Conservation (phyloP, 2,329 filamentous ascomycete genomes). For the Diaporthe velutina region DNA sequence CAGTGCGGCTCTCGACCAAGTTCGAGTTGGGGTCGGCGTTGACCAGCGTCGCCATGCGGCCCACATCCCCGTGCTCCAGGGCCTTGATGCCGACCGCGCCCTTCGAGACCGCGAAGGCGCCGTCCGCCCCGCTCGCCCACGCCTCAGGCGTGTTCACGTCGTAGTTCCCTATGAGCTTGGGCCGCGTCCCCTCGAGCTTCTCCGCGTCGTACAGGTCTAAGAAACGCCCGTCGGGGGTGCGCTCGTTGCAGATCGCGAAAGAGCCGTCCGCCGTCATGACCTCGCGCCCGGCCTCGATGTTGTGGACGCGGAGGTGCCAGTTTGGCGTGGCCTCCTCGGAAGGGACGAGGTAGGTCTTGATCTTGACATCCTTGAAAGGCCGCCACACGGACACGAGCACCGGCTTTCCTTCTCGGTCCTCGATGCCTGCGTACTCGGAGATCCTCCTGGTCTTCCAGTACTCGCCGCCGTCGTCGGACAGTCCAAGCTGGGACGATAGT, state of each 20-base stretch:
- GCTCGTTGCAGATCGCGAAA: conserved; percentile 75
- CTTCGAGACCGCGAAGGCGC: conserved; percentile 69
- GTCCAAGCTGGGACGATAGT: conserved; percentile 79
- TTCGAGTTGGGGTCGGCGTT: conserved; percentile 86
- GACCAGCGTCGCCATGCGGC: conserved; percentile 73
- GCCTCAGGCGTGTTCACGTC: conserved; percentile 67
- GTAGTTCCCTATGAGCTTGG: conserved; percentile 72
- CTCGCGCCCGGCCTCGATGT: conserved; percentile 69
- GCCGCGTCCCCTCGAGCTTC: conserved; percentile 63
- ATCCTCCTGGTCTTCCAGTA: conserved; percentile 82
- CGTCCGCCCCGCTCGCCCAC: conserved; percentile 62
- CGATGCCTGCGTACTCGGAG: conserved; percentile 74
- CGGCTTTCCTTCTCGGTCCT: conserved; percentile 63
- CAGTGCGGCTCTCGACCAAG: conserved; percentile 77
- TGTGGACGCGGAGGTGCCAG: conserved; percentile 79
- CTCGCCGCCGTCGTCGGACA: conserved; percentile 83
- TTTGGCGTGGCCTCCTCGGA: conserved; percentile 69
- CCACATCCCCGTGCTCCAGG: conserved; percentile 60
- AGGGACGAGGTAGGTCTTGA: conserved; percentile 75
- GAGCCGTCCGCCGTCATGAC: conserved; percentile 81
- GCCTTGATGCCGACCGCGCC: conserved; percentile 70
- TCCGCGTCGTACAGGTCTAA: conserved; percentile 62
- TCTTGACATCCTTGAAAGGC: conserved; percentile 76
- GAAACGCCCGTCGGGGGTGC: conserved; percentile 61
- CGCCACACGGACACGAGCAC: conserved; percentile 79